Conservation (phyloP, 306 rosid genomes). For the Medicago lupulina region DNA sequence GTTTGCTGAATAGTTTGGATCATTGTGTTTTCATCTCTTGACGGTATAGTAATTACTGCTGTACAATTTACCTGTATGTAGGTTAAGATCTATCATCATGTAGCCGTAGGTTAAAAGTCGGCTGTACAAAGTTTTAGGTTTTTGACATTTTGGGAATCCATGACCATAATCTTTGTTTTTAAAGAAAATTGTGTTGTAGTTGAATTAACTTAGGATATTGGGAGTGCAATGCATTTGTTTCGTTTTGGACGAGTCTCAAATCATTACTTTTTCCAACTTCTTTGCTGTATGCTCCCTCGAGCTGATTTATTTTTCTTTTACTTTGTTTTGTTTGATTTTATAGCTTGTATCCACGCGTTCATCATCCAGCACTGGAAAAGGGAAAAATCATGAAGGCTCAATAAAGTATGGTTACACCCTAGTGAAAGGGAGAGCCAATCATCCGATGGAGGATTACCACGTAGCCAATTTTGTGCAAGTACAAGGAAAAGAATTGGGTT, state of each 20-base stretch:
- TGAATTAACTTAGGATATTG: conserved; percentile 11
- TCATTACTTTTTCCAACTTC: conserved; percentile 29
- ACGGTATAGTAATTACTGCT: not conserved
- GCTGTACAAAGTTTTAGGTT: not conserved
- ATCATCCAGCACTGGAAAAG: conserved; percentile 75
- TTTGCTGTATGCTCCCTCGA: not conserved
- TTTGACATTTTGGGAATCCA: conserved; percentile 6
- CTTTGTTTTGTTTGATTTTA: conserved; percentile 38
- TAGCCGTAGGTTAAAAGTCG: conserved; percentile 22
- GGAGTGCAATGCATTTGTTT: conserved; percentile 1
- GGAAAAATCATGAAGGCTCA: conserved; percentile 65
- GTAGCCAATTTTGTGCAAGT: conserved; percentile 11
- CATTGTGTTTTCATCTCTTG: not conserved
- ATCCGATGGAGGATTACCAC: conserved; percentile 14
- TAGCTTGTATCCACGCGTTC: conserved; percentile 63
- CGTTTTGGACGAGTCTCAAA: conserved; percentile 19
- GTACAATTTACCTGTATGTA: not conserved
- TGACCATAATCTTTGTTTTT: conserved; percentile 30
- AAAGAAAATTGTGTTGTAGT: conserved; percentile 3
- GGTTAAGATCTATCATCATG: not conserved
- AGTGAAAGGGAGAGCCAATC: conserved; percentile 15
- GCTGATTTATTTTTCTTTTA: conserved; percentile 26
- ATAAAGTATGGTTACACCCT: conserved; percentile 10
- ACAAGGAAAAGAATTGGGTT: conserved; percentile 71
- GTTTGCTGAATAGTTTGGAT: no score